Evolutionary conservation across 306 rosid genomes (phyloP).

Genomic region (Fagus crenata): DNA sequence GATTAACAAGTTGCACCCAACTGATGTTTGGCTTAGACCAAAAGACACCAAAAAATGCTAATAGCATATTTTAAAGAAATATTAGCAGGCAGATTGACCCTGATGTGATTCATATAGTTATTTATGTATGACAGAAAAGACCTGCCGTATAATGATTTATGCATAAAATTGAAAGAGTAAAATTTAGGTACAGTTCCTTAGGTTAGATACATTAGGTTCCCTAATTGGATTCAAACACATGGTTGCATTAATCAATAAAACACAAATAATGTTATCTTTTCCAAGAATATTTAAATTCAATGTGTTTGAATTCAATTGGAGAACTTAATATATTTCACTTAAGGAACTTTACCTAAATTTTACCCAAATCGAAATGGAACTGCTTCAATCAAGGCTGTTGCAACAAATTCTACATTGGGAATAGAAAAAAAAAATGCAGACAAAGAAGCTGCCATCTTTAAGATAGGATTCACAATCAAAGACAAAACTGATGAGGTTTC

Average conservation of each 20-base stretch:
- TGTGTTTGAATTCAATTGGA: no score
- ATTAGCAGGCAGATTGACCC: not conserved
- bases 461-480: constrained; percentile 27
- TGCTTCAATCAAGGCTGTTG: not conserved
- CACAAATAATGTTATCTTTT: no score
- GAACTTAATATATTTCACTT: no score
- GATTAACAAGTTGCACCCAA: constrained; percentile 13
- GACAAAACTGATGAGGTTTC: constrained; percentile 28
- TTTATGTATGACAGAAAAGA: not conserved
- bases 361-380: not conserved
- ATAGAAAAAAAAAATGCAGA: constrained; percentile 4
- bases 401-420: constrained; percentile 2
- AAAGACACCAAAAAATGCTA: not conserved
- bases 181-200: no score
- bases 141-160: not conserved
- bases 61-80: not conserved
- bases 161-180: not conserved
- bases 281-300: no score
- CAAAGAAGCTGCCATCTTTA: not conserved
- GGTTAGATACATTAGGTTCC: no score
- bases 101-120: not conserved
- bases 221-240: no score
- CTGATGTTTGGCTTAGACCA: not conserved
- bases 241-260: no score
- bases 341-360: no score